Evolutionary conservation across 2,329 filamentous ascomycete genomes (phyloP), one percentile per base, ranked within the genome.

Genomic region (Fusarium sp.): DNA sequence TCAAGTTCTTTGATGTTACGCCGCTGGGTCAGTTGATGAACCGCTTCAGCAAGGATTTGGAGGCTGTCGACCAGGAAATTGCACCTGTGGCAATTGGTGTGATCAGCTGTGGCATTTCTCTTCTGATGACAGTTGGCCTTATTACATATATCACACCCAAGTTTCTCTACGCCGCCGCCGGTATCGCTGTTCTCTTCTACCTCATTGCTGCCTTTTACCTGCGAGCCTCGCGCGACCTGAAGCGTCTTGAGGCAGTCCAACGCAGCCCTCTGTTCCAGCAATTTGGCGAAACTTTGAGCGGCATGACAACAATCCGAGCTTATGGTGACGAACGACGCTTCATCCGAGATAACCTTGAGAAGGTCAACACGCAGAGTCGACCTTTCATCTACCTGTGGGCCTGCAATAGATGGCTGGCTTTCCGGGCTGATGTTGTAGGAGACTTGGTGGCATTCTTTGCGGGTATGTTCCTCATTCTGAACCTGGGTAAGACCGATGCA

Each of bases 341-440:
- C 79, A 93, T 98, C 70, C 88, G 94, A 21, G 95, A 99, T 76
- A 99, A 98, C 75, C 84, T 98, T 62, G 81, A 85, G 57, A 92
- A 92, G 74, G 93, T 99, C 80, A 97, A 99, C 81, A 92, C 90
- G 9, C 94, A 98, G 77, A 92, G 93, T 74, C 90, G 96, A 50
- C 96, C 96, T 0, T 98, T 97, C 81, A 95, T 98, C 78, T 98
- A 94, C 77, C 84, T 98, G 14, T 99, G 96, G 96, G 94, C 93
- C 44, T 92, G 93, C 77, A 98, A 99, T 81, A 90, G 96, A 83
- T 99, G 96, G 96, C 90, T 99, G 42, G 91, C 95, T 3, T 93
- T 98, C 81, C 89, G 96, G 57, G 94, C 97, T 11, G 96, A 99
- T 78, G 84, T 96, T 51, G 89, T 97, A 22, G 96, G 96, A 70